Percentiles rank a stretch among this genome's conserved stretches.
These are phyloP conservation scores for Nitzschia sp. DNA, from an alignment of 108 stramenopile species.

Conservation along the genomic window DNA sequence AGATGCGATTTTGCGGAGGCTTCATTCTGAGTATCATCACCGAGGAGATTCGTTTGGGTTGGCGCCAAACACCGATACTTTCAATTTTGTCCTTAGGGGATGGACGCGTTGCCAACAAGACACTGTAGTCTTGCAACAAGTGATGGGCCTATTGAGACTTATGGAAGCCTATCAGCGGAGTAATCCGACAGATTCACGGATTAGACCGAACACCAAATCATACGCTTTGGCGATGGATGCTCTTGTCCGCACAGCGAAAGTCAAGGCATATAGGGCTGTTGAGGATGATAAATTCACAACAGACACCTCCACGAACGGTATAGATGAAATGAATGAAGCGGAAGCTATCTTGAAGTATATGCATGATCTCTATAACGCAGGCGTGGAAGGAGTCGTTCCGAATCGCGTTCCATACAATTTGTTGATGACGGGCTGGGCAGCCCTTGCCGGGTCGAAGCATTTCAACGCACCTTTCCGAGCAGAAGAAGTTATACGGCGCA, in stretches of 20 bases:
- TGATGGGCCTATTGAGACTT: constrained; percentile 44
- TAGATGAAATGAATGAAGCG: constrained; percentile 58
- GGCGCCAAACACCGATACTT: constrained; percentile 67
- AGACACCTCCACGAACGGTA: constrained; percentile 43
- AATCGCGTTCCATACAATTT: constrained; percentile 70
- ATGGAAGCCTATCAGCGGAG: constrained; percentile 67
- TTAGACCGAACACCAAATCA: constrained; percentile 62
- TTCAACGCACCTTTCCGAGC: constrained; percentile 46
- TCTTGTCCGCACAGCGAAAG: constrained; percentile 49
- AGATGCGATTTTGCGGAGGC: constrained; percentile 44
- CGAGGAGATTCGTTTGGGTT: neutral
- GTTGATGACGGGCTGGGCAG: constrained; percentile 56
- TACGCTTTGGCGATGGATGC: constrained; percentile 78
- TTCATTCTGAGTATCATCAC: constrained; percentile 30
- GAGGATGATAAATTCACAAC: neutral
- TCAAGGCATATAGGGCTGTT: constrained; percentile 31
- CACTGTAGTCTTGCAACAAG: constrained; percentile 35
- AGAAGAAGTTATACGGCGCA: constrained; percentile 64
- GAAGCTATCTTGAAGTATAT: constrained; percentile 57
- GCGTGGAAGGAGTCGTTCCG: constrained; percentile 44
- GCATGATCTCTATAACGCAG: constrained; percentile 45
- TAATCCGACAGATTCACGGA: constrained; percentile 25
- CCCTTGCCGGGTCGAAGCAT: constrained; percentile 38
- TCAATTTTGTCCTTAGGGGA: constrained; percentile 75
- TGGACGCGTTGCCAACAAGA: constrained; percentile 70